phyloP scores from a whole-genome alignment of 129 eudicot species.

The Gnaphalium uliginosum region DNA sequence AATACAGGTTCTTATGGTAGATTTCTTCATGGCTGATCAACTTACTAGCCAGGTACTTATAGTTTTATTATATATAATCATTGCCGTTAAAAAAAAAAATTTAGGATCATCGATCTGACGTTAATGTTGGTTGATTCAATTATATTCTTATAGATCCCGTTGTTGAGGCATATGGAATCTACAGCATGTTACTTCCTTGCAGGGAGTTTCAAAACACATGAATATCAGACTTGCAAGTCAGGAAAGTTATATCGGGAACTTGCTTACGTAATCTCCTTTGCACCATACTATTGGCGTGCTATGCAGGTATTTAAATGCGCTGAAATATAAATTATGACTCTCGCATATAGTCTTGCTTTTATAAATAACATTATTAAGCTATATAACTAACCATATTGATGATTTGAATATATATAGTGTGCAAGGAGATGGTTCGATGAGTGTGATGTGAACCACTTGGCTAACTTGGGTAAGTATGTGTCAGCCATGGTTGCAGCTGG shows the following conservation, averaged over 20 bases:
- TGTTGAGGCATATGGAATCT: slow-evolving; percentile 90
- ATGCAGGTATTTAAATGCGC: slow-evolving; percentile 69
- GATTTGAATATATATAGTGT: slow-evolving; percentile 46
- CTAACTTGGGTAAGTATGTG: slow-evolving; percentile 92
- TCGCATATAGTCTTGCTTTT: neutral
- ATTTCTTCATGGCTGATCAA: slow-evolving; percentile 98
- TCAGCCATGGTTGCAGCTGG: slow-evolving; percentile 99
- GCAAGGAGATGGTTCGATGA: slow-evolving; percentile 99
- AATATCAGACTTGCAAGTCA: slow-evolving; percentile 65
- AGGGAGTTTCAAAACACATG: slow-evolving; percentile 74
- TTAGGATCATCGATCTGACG: neutral
- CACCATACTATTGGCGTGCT: slow-evolving; percentile 99
- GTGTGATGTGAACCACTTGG: slow-evolving; percentile 61
- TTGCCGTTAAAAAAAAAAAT: too few species aligned
- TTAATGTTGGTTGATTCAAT: neutral
- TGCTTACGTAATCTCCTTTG: slow-evolving; percentile 88
- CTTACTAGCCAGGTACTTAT: slow-evolving; percentile 89
- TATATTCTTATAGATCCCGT: slow-evolving; percentile 56
- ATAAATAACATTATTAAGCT: neutral
- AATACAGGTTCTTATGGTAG: slow-evolving; percentile 80
- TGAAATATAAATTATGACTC: neutral
- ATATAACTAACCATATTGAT: neutral
- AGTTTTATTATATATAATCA: neutral
- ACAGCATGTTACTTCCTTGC: slow-evolving; percentile 85
- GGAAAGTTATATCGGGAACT: slow-evolving; percentile 86